Evolutionary conservation across 2,329 filamentous ascomycete genomes (phyloP), one percentile per base, ranked within the genome.

Genomic region (Xylariaceae sp.): DNA sequence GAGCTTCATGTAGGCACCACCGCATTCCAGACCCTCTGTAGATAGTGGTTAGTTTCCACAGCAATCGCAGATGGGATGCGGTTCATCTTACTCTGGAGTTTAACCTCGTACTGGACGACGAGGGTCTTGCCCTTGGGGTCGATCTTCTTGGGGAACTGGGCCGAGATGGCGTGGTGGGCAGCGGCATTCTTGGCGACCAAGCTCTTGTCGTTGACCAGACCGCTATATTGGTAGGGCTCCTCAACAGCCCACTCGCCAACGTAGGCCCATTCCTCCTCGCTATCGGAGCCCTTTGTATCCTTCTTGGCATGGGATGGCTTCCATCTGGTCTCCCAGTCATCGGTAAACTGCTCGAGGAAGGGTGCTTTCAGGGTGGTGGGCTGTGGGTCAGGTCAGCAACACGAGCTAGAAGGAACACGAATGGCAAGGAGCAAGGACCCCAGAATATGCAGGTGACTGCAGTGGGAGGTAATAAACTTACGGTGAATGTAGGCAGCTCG

Each of bases 1-100:
- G 63, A 99, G 89, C 87, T 99, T 99, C 81, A 99, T 81, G 81
- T 99, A 99, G 64, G 94, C 94, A 75, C 94, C 94, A 81, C 94
- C 94, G 72, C 94, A 99, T 74, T 97, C 92, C 58, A 99, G 86
- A 64, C 91, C 92, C 71, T 94, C 91, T 95, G 57, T 10, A 54
- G 50, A 51, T 42, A 34, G 59, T 49, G 56, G 66, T 66, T 63
- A 73, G 73, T 53, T 50, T 52, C 31, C 7, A 7, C 22, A 17
- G 14, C n/a, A n/a, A 12, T 2, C 4, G 7, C n/a, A 13, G 10
- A 34, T 9, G 9, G 45, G 50, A 9, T 28, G 17, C 10, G 34
- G 34, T 14, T 39, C n/a, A 47, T 81, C 88, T 75, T 81, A 95
- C 90, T 90, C 78, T 99, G 94, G 61, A 97, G 89, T 84, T 99